Conservation (phyloP, 768 basidiomycete species). For the Sarcomyxa edulis region DNA sequence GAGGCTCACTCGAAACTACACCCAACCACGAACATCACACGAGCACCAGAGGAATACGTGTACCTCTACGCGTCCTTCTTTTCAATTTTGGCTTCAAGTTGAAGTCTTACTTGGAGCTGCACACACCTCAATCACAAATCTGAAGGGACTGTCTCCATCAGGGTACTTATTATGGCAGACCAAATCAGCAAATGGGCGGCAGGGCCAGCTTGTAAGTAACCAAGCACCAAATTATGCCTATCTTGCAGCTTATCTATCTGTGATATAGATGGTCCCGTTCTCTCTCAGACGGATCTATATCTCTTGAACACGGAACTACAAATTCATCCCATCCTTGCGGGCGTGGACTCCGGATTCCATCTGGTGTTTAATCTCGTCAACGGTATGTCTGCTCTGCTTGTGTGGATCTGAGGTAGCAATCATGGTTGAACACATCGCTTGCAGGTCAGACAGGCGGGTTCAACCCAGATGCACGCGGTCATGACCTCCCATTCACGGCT, state of each 20-base stretch:
- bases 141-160: too few relatives aligned
- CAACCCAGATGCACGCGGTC: constrained; percentile 53
- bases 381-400: constrained; percentile 33
- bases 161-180: constrained; percentile 17
- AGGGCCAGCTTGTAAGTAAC: constrained; percentile 35
- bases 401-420: background rate
- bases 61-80: too few relatives aligned
- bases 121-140: too few relatives aligned
- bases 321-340: constrained; percentile 67
- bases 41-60: too few relatives aligned
- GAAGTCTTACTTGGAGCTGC: too few relatives aligned
- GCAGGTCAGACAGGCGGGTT: constrained; percentile 59
- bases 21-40: too few relatives aligned
- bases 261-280: constrained; percentile 68
- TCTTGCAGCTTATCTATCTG: background rate
- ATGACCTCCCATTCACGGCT: constrained; percentile 45
- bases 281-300: constrained; percentile 78
- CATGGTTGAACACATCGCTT: too few relatives aligned
- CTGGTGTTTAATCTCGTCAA: constrained; percentile 69
- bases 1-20: too few relatives aligned
- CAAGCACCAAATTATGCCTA: background rate
- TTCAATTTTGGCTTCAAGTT: too few relatives aligned
- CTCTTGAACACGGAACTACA: constrained; percentile 66
- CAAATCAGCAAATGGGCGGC: constrained; percentile 36
- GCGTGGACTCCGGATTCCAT: constrained; percentile 42